Percentiles rank a stretch among this genome's conserved stretches.
Conservation (phyloP, 1,284 basidiomycete genomes). For the Prillingera fragicola region DNA sequence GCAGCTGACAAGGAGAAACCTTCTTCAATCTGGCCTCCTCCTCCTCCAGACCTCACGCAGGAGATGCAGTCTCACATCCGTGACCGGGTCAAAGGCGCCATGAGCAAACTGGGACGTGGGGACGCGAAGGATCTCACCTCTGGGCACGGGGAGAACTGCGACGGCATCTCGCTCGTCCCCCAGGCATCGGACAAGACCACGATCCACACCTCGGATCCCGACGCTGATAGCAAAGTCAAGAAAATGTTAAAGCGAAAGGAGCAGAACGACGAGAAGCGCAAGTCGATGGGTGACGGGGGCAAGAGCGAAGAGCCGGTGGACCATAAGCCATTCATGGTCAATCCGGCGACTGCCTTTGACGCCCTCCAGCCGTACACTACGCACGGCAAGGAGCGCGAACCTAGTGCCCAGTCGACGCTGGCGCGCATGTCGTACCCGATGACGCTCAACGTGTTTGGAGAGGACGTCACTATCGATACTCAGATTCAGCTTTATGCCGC, state of each 20-base stretch:
- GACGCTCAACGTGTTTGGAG: constrained; percentile 21
- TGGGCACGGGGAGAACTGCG: too few species aligned
- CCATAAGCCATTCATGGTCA: constrained; percentile 28
- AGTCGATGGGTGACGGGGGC: neutral
- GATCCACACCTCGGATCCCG: constrained; percentile 8
- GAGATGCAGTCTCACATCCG: constrained; percentile 61
- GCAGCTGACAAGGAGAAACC: constrained; percentile 62
- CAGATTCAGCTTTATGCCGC: constrained; percentile 88
- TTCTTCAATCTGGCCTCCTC: constrained; percentile 85
- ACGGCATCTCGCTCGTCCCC: too few species aligned
- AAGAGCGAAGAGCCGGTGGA: constrained; percentile 18
- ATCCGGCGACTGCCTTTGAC: constrained; percentile 28
- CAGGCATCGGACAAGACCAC: neutral
- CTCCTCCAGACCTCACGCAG: constrained; percentile 63
- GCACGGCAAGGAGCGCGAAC: neutral
- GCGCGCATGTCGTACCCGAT: constrained; percentile 31
- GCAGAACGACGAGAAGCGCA: constrained; percentile 9
- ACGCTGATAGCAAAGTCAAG: neutral
- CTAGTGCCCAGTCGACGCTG: constrained; percentile 20
- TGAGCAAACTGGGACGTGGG: constrained; percentile 39
- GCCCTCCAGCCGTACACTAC: neutral
- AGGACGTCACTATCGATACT: constrained; percentile 36
- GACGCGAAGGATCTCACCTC: too few species aligned
- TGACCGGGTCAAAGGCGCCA: constrained; percentile 58
- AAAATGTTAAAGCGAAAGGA: neutral